Conservation (phyloP, 495 filamentous ascomycete genomes). For the Aeminium ludgeri region DNA sequence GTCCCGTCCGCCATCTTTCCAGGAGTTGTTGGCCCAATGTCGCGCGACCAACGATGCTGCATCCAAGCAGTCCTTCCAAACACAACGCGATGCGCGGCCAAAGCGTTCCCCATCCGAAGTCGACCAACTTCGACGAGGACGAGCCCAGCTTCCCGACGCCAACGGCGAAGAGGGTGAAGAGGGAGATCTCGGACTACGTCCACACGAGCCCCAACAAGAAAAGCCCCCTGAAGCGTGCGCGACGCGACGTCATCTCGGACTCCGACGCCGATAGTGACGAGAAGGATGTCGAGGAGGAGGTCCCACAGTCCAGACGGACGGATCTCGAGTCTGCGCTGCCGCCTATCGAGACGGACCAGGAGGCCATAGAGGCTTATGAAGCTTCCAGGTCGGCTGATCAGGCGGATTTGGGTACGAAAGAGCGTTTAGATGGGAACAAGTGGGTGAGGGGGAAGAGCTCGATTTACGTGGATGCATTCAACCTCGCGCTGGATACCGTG, state of each 20-base stretch:
- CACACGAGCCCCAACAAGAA: not conserved
- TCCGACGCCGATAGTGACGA: conserved; percentile 22
- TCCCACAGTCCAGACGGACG: conserved; percentile 33
- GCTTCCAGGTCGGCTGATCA: conserved; percentile 32
- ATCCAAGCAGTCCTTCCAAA: conserved; percentile 19
- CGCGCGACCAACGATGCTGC: conserved; percentile 8
- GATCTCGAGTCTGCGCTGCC: conserved; percentile 67
- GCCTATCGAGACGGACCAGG: conserved; percentile 43
- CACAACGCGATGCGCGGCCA: conserved; percentile 25
- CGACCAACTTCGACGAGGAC: conserved; percentile 19
- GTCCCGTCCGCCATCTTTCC: no score
- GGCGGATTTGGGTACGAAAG: conserved; percentile 27
- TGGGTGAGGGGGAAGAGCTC: conserved; percentile 58
- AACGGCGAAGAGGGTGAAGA: conserved; percentile 19
- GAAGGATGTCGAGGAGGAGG: conserved; percentile 7
- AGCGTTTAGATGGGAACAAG: conserved; percentile 35
- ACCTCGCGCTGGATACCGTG: conserved; percentile 79
- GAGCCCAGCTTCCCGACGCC: conserved; percentile 14
- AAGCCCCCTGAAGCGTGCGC: not conserved
- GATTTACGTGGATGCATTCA: conserved; percentile 92
- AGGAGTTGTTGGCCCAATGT: no score
- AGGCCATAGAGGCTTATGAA: conserved; percentile 73
- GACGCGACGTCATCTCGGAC: conserved; percentile 15
- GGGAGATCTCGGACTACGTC: not conserved
- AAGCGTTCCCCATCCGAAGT: conserved; percentile 20